Base-by-base conservation (phyloP, 345 rosid species). In the Dipteronia dyeriana region DNA sequence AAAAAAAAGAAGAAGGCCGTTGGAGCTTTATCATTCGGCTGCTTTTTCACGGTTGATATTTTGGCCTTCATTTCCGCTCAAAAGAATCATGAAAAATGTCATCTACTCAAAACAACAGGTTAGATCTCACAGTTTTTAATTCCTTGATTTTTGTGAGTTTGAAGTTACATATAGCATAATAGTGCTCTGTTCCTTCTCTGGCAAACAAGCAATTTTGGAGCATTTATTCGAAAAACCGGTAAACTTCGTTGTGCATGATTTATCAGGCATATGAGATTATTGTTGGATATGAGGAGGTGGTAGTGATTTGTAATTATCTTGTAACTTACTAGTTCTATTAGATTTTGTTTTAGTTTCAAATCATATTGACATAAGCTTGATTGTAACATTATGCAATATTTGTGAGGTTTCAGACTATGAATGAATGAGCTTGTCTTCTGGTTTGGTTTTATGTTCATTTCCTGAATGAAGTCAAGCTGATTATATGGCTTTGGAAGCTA, bases 221-320 rank as follows among this genome's bases (percentile, higher is more conserved):
- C 59, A 51, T 26, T 45, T 1, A 14, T 47, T 63, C 14, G 19
- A 66, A 34, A 53, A 19, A 25, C 25, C 51, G 13, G 22, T 12
- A 10, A 73, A 8, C 10, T 17, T 43, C 38, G 38, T n/a, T 41
- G 23, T 59, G 31, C 23, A 13, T 38, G 25, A 47, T 53, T 73
- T 34, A 17, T 62, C 14, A 11, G 80, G 34, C 64, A 12, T 22
- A 64, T 43, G 47, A 9, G 45, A n/a, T 5, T 23, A 38, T 70
- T 51, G 23, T 70, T 51, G 23, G 56, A 19, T 34, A 45, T 5
- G 45, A 59, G 22, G 13, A 34, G 73, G 26, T 43, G 41, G 10
- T 77, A 22, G 19, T 74, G 72, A 65, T 56, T 70, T 74, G 78
- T 77, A 53, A 54, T 69, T 81, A 41, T 66, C 26, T 29, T 66